Percentiles rank a stretch among this genome's conserved stretches.
Conservation (phyloP, 1,284 basidiomycete species). For the Ganoderma sp. region DNA sequence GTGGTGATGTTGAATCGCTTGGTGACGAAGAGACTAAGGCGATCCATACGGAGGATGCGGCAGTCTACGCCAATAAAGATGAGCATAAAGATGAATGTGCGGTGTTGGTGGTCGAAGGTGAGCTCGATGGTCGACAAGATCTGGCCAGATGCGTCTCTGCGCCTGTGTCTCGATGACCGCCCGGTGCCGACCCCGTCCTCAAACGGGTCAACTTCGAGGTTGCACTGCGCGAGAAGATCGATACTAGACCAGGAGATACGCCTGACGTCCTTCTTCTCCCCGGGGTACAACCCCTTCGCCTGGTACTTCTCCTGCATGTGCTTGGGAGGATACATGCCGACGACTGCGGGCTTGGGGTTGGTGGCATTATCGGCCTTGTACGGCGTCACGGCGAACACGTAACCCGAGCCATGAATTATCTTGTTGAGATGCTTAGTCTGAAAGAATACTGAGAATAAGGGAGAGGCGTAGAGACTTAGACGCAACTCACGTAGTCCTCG, state of each 20-base stretch:
- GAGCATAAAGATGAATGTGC: conserved; percentile 10
- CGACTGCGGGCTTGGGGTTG: conserved; percentile 7
- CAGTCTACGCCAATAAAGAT: conserved; percentile 5
- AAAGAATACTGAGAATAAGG: not conserved
- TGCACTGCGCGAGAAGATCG: conserved; percentile 22
- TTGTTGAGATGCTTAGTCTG: conserved; percentile 7
- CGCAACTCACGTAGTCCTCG: not conserved
- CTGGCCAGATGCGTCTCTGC: conserved; percentile 17
- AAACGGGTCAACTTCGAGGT: conserved; percentile 15
- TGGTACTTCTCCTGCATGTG: conserved; percentile 1
- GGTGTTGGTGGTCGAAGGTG: conserved; percentile 20
- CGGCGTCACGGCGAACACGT: conserved; percentile 8
- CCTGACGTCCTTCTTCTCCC: not conserved
- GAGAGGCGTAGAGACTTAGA: no score
- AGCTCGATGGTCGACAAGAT: conserved; percentile 16
- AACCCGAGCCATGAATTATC: not conserved
- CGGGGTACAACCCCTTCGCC: not conserved
- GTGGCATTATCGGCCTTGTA: conserved; percentile 2
- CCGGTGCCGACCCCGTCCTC: conserved; percentile 1
- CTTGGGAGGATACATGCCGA: conserved; percentile 7
- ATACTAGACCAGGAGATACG: conserved; percentile 16
- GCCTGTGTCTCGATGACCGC: not conserved
- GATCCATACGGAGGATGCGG: conserved; percentile 23
- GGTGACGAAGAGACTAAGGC: conserved; percentile 17
- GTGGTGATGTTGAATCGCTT: conserved; percentile 22